These are phyloP conservation scores for Solanum phureja DNA, from an alignment of 257 asterid species.

Conservation along the genomic window DNA sequence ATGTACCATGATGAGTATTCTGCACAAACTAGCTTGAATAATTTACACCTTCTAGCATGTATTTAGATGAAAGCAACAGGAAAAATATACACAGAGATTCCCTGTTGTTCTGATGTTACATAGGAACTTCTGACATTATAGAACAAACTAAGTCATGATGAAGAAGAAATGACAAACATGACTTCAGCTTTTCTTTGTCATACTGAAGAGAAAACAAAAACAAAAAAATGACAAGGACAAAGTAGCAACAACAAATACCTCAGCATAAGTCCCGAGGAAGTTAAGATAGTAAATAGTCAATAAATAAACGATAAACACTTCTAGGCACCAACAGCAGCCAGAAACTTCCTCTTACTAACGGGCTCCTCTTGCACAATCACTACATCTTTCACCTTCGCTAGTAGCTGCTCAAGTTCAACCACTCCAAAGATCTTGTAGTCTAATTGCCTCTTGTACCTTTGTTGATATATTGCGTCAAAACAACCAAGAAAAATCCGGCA, in stretches of 20 bases:
- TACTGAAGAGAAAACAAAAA: not conserved
- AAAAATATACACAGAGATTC: constrained; percentile 2
- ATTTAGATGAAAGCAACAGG: not conserved
- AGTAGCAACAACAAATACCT: constrained; percentile 19
- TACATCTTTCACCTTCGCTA: constrained; percentile 65
- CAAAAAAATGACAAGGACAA: not conserved
- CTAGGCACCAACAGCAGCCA: constrained; percentile 58
- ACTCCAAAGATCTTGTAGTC: constrained; percentile 64
- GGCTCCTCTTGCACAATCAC: constrained; percentile 73
- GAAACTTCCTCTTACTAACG: constrained; percentile 39
- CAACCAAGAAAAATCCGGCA: constrained; percentile 49
- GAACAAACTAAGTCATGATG: not conserved
- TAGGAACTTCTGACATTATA: not conserved
- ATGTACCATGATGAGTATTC: not conserved
- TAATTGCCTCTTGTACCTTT: constrained; percentile 68
- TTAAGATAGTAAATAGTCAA: constrained; percentile 3
- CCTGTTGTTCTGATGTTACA: not conserved
- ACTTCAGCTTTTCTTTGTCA: not conserved
- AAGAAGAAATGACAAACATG: not conserved
- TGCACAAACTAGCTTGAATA: not conserved
- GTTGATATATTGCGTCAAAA: constrained; percentile 67
- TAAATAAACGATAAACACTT: not conserved
- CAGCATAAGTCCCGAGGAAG: not conserved
- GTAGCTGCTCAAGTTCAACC: constrained; percentile 55
- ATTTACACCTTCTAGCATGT: not conserved